Evolutionary conservation across 2,329 filamentous ascomycete genomes (phyloP).

Genomic region (Purpureocillium lavendulum): DNA sequence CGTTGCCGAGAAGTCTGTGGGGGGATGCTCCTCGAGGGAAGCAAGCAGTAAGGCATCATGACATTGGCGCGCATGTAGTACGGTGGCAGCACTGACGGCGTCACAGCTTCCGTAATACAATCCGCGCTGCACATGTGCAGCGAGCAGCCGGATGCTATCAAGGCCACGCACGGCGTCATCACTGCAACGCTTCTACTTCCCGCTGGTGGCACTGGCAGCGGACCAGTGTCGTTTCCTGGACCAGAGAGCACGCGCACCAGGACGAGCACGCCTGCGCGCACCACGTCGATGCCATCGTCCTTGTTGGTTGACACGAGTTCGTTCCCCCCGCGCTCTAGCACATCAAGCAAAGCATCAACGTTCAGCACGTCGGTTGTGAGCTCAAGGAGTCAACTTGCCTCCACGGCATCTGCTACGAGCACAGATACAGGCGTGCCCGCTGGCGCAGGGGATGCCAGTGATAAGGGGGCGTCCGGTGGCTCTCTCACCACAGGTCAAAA

Average conservation of each 20-base stretch:
- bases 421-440: slow-evolving; percentile 5
- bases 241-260: slow-evolving; percentile 4
- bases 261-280: slow-evolving; percentile 2
- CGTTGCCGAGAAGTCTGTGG: slow-evolving; percentile 39
- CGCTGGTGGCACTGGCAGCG: slow-evolving; percentile 12
- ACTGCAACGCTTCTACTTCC: slow-evolving; percentile 42
- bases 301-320: slow-evolving; percentile 6
- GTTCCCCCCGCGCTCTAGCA: neutral
- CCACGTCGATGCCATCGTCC: slow-evolving; percentile 3
- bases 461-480: neutral
- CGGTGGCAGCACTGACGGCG: neutral
- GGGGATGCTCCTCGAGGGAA: slow-evolving; percentile 42
- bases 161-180: slow-evolving; percentile 50
- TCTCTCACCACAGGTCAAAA: slow-evolving; percentile 36
- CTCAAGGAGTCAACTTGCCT: neutral
- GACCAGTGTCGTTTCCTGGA: slow-evolving; percentile 16
- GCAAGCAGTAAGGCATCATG: slow-evolving; percentile 19
- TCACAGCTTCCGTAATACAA: slow-evolving; percentile 28
- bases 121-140: slow-evolving; percentile 52
- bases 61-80: neutral
- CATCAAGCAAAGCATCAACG: neutral
- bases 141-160: slow-evolving; percentile 36
- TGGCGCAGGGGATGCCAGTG: slow-evolving; percentile 7
- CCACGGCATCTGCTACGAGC: slow-evolving; percentile 2
- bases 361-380: neutral